Evolutionary conservation across 116 monocot species (phyloP), one percentile per base, ranked within the genome.

Genomic region (Zostera marina): DNA sequence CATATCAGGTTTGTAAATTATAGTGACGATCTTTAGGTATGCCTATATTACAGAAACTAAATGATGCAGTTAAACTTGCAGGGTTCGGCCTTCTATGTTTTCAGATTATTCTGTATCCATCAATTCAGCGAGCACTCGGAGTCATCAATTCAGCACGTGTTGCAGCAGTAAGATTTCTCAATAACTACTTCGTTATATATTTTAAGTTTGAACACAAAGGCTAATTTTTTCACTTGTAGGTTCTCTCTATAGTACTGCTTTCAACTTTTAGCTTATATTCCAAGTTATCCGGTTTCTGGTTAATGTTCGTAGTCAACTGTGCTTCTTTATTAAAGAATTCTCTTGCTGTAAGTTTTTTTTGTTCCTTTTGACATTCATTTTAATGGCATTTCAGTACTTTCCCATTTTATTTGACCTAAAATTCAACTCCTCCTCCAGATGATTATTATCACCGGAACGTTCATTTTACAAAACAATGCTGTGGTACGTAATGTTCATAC

Each of bases 401-500:
- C n/a, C 15, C 9, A 26, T 54, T 54, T 20, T 12, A 17, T 54
- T 22, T n/a, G 20, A 54, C 54, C 11, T 54, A 41, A 22, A 32
- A 45, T 46, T 60, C 25, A 5, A 23, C 32, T 32, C 32, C 45
- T 17, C 12, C 45, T 13, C 32, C 61, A 68, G 68, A 45, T 53
- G 2, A 62, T 23, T 46, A 19, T 53, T 2, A 65, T 74, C 47
- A 87, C 79, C 46, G 84, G 79, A n/a, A 59, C 67, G 25, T 68
- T 70, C 74, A 81, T 93, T 68, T 54, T 87, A 62, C 87, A 87
- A 70, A 93, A 93, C 62, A 81, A 79, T 51, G 78, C 88, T 14
- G 93, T 93, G 87, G 93, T n/a, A n/a, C n/a, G n/a, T 92, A 83
- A 71, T 54, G 32, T 32, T 32, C 32, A 32, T 32, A 32, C 32